Base-by-base conservation (phyloP, 2,329 filamentous ascomycete species). In the Trichoderma hamatum region DNA sequence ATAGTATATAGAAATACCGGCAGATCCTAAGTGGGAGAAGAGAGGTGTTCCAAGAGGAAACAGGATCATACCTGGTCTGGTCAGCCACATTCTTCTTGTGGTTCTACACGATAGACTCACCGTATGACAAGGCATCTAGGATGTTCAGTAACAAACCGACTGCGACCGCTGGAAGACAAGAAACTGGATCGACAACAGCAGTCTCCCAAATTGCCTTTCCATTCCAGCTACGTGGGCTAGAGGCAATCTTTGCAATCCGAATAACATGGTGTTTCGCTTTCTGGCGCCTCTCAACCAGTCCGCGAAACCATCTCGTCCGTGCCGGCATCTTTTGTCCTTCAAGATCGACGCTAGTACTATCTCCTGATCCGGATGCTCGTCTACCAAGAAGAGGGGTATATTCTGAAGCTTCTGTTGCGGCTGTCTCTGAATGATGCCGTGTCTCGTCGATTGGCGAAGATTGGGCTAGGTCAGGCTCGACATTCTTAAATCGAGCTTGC, bases 1-100 rank as follows among this genome's bases (percentile, higher is more conserved):
- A 78, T 98, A 99, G 82, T 98, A 99, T 80, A 99, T 97, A 0
- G 96, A 97, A 68, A 99, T 97, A 28, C 96, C 96, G 68, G 97
- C 95, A 0, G 95, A 90, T 1, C 95, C 96, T 7, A 98, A 88
- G 71, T 91, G 87, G 32, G 91, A 88, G 78, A 99, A 99, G 24
- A 97, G 86, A 9, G 92, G 89, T 71, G 92, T 91, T 7, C 95
- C 94, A 0, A 99, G 85, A 0, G 96, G 96, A 73, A 99, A 99
- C 14, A 99, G 82, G 75, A 97, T 97, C 92, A 97, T 96, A 74
- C 92, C 89, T 90, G 52, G 16, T 43, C 24, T 36, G 59, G 32
- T 70, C 70, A 75, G 70, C 49, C 34, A 51, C 70, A 67, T 5
- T 24, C 19, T n/a, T 32, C 6, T 4, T 34, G 6, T n/a, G 30